Percentiles rank a stretch among this genome's conserved stretches.
These are phyloP conservation scores for Chlorella sp. DNA, from an alignment of 139 green algal species.

Conservation along the genomic window DNA sequence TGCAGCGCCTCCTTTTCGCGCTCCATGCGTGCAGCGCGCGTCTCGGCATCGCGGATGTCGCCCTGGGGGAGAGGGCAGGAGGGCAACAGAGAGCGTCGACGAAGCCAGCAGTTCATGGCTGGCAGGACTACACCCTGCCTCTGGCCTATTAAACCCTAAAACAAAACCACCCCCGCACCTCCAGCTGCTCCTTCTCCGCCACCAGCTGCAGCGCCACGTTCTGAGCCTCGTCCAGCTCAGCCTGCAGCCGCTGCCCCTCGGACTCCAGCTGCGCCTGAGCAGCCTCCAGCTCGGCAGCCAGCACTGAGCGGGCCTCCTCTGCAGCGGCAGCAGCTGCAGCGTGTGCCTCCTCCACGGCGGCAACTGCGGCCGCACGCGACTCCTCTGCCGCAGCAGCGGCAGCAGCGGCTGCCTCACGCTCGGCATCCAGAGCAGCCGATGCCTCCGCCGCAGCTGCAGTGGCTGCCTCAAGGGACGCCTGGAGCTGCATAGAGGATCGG, in stretches of 20 bases:
- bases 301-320: neutral
- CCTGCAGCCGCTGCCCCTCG: neutral
- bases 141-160: neutral
- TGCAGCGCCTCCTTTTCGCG: slow-evolving; percentile 8
- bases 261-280: neutral
- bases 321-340: neutral
- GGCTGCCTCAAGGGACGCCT: slow-evolving; percentile 1
- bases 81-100: too few relatives aligned
- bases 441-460: slow-evolving; percentile 3
- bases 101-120: too few relatives aligned
- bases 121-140: too few relatives aligned
- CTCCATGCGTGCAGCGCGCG: neutral
- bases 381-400: slow-evolving; percentile 4
- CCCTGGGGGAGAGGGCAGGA: neutral
- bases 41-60: slow-evolving; percentile 10
- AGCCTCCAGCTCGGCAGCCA: slow-evolving; percentile 14
- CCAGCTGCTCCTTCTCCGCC: slow-evolving; percentile 27
- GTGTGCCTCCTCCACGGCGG: neutral
- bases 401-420: neutral
- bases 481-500: slow-evolving; percentile 26
- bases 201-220: slow-evolving; percentile 9
- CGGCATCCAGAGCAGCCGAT: neutral
- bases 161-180: neutral
- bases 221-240: slow-evolving; percentile 1
- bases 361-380: neutral